Evolutionary conservation across 2,329 filamentous ascomycete genomes (phyloP), one percentile per base, ranked within the genome.

Genomic region (Lasiodiplodia sp.): DNA sequence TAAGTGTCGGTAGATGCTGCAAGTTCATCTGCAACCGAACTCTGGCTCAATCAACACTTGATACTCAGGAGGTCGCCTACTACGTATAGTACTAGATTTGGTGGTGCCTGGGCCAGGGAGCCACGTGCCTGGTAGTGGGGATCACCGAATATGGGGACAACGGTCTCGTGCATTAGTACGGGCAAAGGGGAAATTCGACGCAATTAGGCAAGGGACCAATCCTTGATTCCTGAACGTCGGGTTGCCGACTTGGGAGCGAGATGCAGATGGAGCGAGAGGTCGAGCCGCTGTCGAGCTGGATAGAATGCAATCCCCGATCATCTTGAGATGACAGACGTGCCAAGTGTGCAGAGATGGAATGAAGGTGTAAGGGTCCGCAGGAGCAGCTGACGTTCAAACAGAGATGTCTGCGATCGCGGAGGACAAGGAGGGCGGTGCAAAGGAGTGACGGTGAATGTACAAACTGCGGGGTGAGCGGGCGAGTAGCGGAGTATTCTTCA

Each of bases 111-210:
- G 37, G 7, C n/a, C n/a, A 52, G 60, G 47, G n/a, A 16, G n/a
- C 25, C 31, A 18, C 31, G 47, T 25, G 60, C 38, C 31, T 12
- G 21, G 31, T 21, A n/a, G 16, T 14, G 23, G n/a, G 57, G 25
- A 25, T 2, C 28, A 18, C 37, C 18, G 38, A 8, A 31, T 16
- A 18, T 16, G 4, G 37, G 58, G 58, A 8, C 5, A 34, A 28
- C 40, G 40, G 38, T 7, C 4, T 44, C 40, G 44, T 34, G 21
- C 31, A 23, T 14, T 47, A 7, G 38, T n/a, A 14, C 4, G 18
- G 25, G 51, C 40, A 18, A 31, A 51, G 28, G 58, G 58, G 44
- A 63, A 28, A 21, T 58, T 40, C 18, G 23, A 47, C 57, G 57
- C 38, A 63, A 52, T 5, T 28, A 38, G 60, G 40, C 14, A 51